These are phyloP conservation scores for Alternaria panax DNA, from an alignment of 2,329 filamentous ascomycete species.

Conservation along the genomic window DNA sequence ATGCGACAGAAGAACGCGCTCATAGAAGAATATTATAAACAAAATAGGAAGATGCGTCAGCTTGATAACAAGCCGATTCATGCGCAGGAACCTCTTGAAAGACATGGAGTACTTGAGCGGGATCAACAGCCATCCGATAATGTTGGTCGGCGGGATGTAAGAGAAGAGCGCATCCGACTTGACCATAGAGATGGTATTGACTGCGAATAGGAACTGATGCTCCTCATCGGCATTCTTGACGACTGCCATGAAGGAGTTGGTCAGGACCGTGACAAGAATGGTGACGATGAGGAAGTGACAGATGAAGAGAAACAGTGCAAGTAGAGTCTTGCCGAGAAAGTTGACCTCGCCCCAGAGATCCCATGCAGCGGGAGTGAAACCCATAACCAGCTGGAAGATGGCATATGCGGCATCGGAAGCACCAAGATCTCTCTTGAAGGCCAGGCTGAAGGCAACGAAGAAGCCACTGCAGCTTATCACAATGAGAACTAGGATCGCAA, in stretches of 20 bases:
- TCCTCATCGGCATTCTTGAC: conserved; percentile 93
- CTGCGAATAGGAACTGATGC: conserved; percentile 89
- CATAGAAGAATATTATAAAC: conserved; percentile 86
- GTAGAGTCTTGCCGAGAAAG: conserved; percentile 74
- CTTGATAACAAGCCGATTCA: conserved; percentile 93
- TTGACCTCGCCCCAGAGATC: conserved; percentile 86
- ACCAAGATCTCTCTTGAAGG: conserved; percentile 73
- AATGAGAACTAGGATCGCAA: conserved; percentile 83
- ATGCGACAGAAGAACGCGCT: conserved; percentile 77
- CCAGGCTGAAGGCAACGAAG: conserved; percentile 91
- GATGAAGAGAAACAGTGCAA: conserved; percentile 87
- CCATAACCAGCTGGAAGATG: conserved; percentile 94
- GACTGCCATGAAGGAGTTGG: conserved; percentile 95
- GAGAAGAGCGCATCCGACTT: conserved; percentile 97
- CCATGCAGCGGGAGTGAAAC: conserved; percentile 95
- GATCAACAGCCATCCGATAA: conserved; percentile 87
- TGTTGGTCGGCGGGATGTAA: conserved; percentile 89
- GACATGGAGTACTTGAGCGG: conserved; percentile 82
- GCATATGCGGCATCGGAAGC: conserved; percentile 82
- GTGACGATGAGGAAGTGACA: conserved; percentile 95
- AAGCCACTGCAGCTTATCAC: conserved; percentile 91
- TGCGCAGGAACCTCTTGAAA: conserved; percentile 78
- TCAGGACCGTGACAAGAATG: conserved; percentile 93
- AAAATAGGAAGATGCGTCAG: conserved; percentile 87
- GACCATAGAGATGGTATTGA: conserved; percentile 97